phyloP scores from a whole-genome alignment of 2,329 filamentous ascomycete genomes.

The Clarireedia hainanense region DNA sequence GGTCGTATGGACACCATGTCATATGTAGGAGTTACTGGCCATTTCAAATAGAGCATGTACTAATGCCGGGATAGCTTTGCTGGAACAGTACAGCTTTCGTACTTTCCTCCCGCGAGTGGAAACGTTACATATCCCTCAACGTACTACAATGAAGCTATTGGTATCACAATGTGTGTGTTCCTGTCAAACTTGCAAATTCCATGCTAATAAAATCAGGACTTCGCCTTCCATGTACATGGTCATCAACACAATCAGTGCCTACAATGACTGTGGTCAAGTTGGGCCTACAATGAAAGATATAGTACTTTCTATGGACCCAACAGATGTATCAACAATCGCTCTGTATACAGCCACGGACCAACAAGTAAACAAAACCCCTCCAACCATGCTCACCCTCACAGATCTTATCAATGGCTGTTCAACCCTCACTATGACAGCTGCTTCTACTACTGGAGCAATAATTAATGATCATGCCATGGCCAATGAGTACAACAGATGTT shows the following conservation, averaged over 20 bases:
- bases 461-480: constrained; percentile 10
- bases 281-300: constrained; percentile 29
- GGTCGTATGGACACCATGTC: constrained; percentile 12
- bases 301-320: constrained; percentile 29
- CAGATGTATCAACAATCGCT: constrained; percentile 31
- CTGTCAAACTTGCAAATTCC: not conserved
- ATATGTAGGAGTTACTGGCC: constrained; percentile 4
- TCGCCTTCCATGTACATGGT: constrained; percentile 34
- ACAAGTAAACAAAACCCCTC: constrained; percentile 17
- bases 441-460: constrained; percentile 5
- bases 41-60: not conserved
- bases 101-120: constrained; percentile 14
- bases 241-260: constrained; percentile 31
- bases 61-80: constrained; percentile 11
- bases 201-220: constrained; percentile 23
- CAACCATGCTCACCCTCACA: constrained; percentile 28
- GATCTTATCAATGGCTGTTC: constrained; percentile 31
- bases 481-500: constrained; percentile 14
- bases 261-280: constrained; percentile 26
- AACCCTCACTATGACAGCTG: not conserved
- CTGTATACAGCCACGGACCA: constrained; percentile 17
- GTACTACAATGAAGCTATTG: constrained; percentile 10
- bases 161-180: constrained; percentile 13
- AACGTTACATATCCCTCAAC: constrained; percentile 13
- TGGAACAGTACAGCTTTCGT: constrained; percentile 15